Base-by-base conservation (phyloP, 2,329 filamentous ascomycete genomes). In the Blumeria hordei region DNA sequence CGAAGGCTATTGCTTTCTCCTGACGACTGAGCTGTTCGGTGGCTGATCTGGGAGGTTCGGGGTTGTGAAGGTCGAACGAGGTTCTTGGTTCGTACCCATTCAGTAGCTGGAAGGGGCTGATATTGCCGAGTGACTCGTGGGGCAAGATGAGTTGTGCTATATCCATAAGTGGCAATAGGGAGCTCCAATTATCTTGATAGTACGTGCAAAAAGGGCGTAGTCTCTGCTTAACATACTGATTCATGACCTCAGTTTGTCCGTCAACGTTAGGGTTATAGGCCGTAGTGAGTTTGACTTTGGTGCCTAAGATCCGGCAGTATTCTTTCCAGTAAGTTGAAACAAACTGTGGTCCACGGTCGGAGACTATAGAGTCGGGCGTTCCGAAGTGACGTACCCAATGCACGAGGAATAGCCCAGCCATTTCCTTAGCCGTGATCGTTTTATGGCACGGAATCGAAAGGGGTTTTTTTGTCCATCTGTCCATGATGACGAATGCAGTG, bases 301-400 rank as follows among this genome's bases (percentile, higher is more conserved):
- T 55, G 10, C 45, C n/a, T 28, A 58, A 47, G 37, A 16, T 14
- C 12, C 6, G 12, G 18, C 37, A 58, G 10, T 54, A 43, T 0
- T n/a, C 41, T 18, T 18, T 45, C 41, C 41, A 11, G 21, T 6
- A 45, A n/a, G 41, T 33, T n/a, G 41, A 56, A 1, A 54, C 52
- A 49, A 61, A 60, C n/a, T 45, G 18, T 6, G 54, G 16, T 32
- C 59, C 59, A 28, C 57, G n/a, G 39, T 61, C 53, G 47, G 55
- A 55, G 9, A 60, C 54, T 1, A 61, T 35, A 14, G 35, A 32
- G 18, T 57, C 49, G 7, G 50, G 55, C 14, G 49, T 16, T 6
- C 53, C 50, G 35, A 57, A 28, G 11, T 16, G 34, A 11, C 51
- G 56, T 21, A 7, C 53, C 6, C 54, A 52, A 12, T 56, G 16